These are phyloP conservation scores for Volvariella volvacea DNA, from an alignment of 1,284 basidiomycete genomes.

Conservation along the genomic window DNA sequence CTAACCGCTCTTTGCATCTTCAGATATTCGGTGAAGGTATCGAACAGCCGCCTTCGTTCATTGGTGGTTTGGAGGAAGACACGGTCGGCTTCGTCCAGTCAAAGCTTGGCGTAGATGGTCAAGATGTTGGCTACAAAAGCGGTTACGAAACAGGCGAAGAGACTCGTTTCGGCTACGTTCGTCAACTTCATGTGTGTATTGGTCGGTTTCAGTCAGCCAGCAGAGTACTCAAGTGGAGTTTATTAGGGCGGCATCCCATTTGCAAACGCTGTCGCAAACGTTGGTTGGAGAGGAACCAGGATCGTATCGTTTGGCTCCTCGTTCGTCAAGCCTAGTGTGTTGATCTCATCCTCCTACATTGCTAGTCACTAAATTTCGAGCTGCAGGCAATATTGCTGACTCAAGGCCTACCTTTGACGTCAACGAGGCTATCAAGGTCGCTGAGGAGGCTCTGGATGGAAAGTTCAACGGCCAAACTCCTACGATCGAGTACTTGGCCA, in stretches of 20 bases:
- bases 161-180: conserved; percentile 9
- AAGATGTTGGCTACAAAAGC: conserved; percentile 6
- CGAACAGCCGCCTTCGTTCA: not conserved
- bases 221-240: not conserved
- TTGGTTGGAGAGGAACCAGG: conserved; percentile 15
- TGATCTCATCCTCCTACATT: not conserved
- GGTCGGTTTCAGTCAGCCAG: not conserved
- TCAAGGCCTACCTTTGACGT: not conserved
- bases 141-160: conserved; percentile 8
- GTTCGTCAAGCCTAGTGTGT: conserved; percentile 34
- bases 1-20: not conserved
- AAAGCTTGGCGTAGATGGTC: not conserved
- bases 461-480: conserved; percentile 25
- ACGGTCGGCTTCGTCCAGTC: not conserved
- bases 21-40: not conserved
- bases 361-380: not conserved
- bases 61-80: not conserved
- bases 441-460: conserved; percentile 24
- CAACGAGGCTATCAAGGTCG: conserved; percentile 6
- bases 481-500: conserved; percentile 31
- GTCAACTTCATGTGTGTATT: conserved; percentile 9
- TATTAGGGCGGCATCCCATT: conserved; percentile 12
- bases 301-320: conserved; percentile 35
- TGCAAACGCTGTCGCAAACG: too few relatives aligned
- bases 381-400: not conserved